Base-by-base conservation (phyloP, 108 stramenopile species). In the Ochromonas danica region DNA sequence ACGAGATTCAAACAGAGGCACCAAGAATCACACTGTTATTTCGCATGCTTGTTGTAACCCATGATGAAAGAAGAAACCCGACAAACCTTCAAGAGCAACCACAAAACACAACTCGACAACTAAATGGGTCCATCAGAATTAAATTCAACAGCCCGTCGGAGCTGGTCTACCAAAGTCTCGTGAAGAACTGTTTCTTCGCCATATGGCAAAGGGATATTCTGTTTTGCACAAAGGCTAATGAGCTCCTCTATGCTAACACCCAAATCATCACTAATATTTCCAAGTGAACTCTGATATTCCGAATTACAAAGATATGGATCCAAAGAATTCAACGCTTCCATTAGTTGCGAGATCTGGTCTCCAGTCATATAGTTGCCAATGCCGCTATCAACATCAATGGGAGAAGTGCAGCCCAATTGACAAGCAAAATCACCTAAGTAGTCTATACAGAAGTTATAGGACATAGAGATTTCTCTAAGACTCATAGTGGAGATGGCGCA, bases 351-450 rank as follows among this genome's bases (percentile, higher is more conserved):
- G 17, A 67, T 67, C 6, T 67, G 33, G 31, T 28, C 35, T 67
- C 63, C 63, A 28, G 17, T 67, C 63, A 67, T 28, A 28, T 14
- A 14, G 35, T 67, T 36, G 6, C 63, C 63, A 67, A 67, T 28
- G 10, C 25, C 25, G 14, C 10, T 67, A 36, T 67, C 63, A 28
- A 67, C 31, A 35, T 67, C 31, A 6, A 67, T 36, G 33, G 35
- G 63, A 36, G 63, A 33, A 6, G 27, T 31, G 6, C 27, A 67
- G 6, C 63, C 63, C 35, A 35, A 10, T 28, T 28, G 33, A 36
- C 14, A 6, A 10, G 25, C 35, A 36, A 67, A 67, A 67, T 67
- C 63, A 67, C 63, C 63, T 36, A 67, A 36, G 25, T 67, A 67
- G 17, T 22, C 6, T 36, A 67, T 6, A 14, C 14, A 67, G 25